Percentiles rank a stretch among this genome's conserved stretches.
Conservation (phyloP, 805 yeast genomes). For the Spencermartinsiella europaea region DNA sequence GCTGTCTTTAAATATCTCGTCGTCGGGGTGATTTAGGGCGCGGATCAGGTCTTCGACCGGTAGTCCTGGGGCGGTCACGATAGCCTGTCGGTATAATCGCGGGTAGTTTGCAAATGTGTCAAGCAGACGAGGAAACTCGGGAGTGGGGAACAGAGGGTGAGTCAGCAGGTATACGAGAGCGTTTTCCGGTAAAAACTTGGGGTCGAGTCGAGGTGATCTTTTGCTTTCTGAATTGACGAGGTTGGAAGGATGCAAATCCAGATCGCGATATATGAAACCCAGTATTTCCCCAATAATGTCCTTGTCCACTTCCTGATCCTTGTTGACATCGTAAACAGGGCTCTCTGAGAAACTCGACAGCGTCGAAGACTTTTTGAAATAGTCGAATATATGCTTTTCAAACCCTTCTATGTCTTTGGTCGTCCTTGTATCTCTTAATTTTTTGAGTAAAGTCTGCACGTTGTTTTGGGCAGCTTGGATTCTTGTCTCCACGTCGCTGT, state of each 20-base stretch:
- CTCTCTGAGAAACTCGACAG: constrained; percentile 6
- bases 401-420: constrained; percentile 27
- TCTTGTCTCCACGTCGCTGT: constrained; percentile 14
- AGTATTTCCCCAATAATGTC: constrained; percentile 22
- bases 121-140: constrained; percentile 52
- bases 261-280: constrained; percentile 28
- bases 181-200: constrained; percentile 42
- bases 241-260: background rate
- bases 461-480: constrained; percentile 25
- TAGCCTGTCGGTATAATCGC: constrained; percentile 71
- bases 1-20: constrained; percentile 62
- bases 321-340: constrained; percentile 19
- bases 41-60: constrained; percentile 57
- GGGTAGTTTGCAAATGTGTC: constrained; percentile 48
- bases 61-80: constrained; percentile 70
- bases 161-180: constrained; percentile 71
- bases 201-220: background rate
- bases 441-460: constrained; percentile 20
- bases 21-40: constrained; percentile 53
- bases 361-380: constrained; percentile 4
- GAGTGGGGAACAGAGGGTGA: constrained; percentile 77
- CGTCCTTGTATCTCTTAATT: constrained; percentile 29
- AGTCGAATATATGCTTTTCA: constrained; percentile 16
- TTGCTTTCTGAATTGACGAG: background rate
- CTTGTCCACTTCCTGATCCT: constrained; percentile 22